Evolutionary conservation across 2,329 filamentous ascomycete species (phyloP), one percentile per base, ranked within the genome.

Genomic region (Penicillium sp.): DNA sequence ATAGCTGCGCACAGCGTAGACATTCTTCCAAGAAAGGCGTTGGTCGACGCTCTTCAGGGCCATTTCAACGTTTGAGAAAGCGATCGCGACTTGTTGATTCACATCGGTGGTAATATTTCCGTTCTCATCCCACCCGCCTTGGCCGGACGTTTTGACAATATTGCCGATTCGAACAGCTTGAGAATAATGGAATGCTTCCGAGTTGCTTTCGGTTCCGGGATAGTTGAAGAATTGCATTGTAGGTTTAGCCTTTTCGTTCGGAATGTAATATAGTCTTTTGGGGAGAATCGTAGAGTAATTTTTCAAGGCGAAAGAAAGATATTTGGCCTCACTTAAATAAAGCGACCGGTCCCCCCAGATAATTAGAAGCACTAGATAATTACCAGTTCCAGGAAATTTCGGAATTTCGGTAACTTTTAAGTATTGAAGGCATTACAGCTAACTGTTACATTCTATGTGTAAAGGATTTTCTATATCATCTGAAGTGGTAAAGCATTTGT

Each of bases 71-170:
- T 64, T 63, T 3, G 56, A 29, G 18, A 64, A 60, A 9, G 60
- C 59, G 2, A 52, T 32, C 4, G 49, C 46, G 13, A 64, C 49
- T 51, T 64, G 60, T 4, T 33, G 12, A 3, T 45, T 23, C 8
- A 52, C 46, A 17, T 46, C 37, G 26, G 47, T 18, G 20, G 47
- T 27, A 36, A 63, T 46, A 6, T 43, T 40, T 3, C 55, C 60
- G 9, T 43, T 21, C 9, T 23, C 42, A n/a, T 60, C 47, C 60
- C 60, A 63, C 32, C 60, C 59, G 21, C 61, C 63, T 55, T 66
- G 62, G 5, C 63, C 63, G 13, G 62, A 56, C 21, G 51, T 59
- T 40, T 64, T 62, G 46, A 66, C 42, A 21, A 43, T 59, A 15
- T 49, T 51, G 1, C 62, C 60, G 15, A 63, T 48, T 4, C 54